phyloP scores from a whole-genome alignment of 1,284 basidiomycete species.

The Inonotus hispidus region DNA sequence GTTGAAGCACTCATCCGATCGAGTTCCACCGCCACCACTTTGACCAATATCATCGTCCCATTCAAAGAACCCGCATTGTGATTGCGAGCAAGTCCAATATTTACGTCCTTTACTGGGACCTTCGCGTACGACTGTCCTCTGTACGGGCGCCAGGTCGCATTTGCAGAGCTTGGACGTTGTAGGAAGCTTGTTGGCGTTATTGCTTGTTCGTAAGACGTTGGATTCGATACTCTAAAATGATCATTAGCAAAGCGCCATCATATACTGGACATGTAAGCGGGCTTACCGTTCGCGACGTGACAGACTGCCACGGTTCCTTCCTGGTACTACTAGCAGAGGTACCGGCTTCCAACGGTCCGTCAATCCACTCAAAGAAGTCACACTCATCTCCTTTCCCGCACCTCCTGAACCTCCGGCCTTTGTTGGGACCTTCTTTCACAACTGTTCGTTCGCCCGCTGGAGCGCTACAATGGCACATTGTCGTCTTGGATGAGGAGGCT shows the following conservation, averaged over 20 bases:
- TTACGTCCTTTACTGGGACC: conserved; percentile 67
- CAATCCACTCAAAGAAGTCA: conserved; percentile 71
- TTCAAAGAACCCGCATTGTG: conserved; percentile 73
- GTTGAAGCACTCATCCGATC: conserved; percentile 36
- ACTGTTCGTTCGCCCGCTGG: conserved; percentile 48
- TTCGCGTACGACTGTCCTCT: conserved; percentile 56
- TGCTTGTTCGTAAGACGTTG: conserved; percentile 16
- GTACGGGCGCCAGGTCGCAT: conserved; percentile 65
- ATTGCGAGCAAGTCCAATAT: conserved; percentile 77
- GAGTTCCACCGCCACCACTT: conserved; percentile 20
- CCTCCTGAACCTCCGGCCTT: conserved; percentile 61
- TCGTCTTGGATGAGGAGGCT: conserved; percentile 19
- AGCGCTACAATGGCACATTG: conserved; percentile 48
- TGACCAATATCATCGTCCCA: conserved; percentile 65
- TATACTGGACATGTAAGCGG: conserved; percentile 14
- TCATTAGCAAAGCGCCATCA: not conserved
- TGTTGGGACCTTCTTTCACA: conserved; percentile 48
- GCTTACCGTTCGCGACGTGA: conserved; percentile 1
- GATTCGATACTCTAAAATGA: conserved; percentile 8
- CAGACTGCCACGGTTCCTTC: conserved; percentile 13
- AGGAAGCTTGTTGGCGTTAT: conserved; percentile 14
- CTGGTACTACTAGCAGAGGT: conserved; percentile 9
- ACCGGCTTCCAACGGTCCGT: conserved; percentile 31
- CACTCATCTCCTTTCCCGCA: conserved; percentile 57
- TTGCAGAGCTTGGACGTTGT: conserved; percentile 45